phyloP scores from a whole-genome alignment of 2,329 filamentous ascomycete species.

The Pseudopyricularia cyperi region DNA sequence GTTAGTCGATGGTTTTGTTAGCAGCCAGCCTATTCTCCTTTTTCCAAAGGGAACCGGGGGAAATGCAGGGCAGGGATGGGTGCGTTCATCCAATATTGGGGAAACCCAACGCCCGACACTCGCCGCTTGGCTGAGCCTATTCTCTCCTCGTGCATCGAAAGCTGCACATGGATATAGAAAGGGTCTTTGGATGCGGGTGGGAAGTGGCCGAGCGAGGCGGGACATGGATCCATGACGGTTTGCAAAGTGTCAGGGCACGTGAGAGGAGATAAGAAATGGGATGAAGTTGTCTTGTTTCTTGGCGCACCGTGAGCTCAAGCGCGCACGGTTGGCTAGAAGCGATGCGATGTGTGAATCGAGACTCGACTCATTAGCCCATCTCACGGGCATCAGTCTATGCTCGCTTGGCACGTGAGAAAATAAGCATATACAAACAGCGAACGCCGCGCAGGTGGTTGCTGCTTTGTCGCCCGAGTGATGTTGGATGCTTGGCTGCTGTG shows the following conservation, averaged over 20 bases:
- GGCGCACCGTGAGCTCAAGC: not conserved
- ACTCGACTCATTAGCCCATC: too few relatives aligned
- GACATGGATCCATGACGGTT: not conserved
- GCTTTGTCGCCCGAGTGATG: too few relatives aligned
- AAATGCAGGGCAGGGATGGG: not conserved
- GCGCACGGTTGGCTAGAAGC: not conserved
- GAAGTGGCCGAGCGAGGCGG: not conserved
- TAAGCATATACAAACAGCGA: too few relatives aligned
- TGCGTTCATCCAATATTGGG: not conserved
- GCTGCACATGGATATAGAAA: not conserved
- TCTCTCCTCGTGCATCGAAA: not conserved
- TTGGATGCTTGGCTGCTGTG: too few relatives aligned
- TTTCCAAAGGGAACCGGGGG: not conserved
- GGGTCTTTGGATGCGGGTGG: not conserved
- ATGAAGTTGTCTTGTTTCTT: not conserved
- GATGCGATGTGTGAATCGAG: too few relatives aligned
- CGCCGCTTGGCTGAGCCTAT: not conserved
- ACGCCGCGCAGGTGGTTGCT: too few relatives aligned
- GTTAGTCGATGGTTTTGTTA: too few relatives aligned
- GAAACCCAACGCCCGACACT: not conserved
- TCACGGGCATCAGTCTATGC: too few relatives aligned
- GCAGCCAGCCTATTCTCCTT: too few relatives aligned
- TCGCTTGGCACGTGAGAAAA: too few relatives aligned
- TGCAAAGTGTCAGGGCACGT: not conserved
- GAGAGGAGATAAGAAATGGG: not conserved